Evolutionary conservation across 176 grass and related monocot species (phyloP).

Genomic region (Oryza rufipogon): DNA sequence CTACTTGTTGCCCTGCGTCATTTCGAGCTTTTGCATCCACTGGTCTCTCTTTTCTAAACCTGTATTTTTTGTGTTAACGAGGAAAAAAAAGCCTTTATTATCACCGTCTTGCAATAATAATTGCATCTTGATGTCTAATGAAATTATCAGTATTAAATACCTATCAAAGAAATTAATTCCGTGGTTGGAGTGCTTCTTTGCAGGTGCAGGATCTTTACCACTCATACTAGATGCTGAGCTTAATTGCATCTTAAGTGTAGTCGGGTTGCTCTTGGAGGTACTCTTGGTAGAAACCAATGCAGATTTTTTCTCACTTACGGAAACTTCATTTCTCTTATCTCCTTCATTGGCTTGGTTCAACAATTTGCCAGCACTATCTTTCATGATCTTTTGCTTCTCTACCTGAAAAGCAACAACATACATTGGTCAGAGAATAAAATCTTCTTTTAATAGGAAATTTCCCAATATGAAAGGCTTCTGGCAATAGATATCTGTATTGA

Average conservation of each 20-base stretch:
- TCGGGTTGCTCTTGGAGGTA: conserved; percentile 41
- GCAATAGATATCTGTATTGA: not conserved
- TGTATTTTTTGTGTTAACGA: conserved; percentile 44
- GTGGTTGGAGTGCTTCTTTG: conserved; percentile 53
- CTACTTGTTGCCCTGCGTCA: conserved; percentile 42
- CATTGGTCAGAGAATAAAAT: conserved; percentile 27
- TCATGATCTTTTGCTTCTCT: conserved; percentile 83
- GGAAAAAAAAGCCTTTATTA: conserved; percentile 25
- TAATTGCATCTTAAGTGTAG: conserved; percentile 36
- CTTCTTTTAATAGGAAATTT: conserved; percentile 27
- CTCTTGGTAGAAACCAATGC: conserved; percentile 36
- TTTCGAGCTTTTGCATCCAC: conserved; percentile 39
- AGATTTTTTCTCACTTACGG: conserved; percentile 41
- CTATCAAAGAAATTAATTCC: conserved; percentile 78
- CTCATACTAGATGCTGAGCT: conserved; percentile 38
- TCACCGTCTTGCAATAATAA: conserved; percentile 26
- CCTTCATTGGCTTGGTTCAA: conserved; percentile 42
- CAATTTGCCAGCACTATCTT: conserved; percentile 60
- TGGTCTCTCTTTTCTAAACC: conserved; percentile 76
- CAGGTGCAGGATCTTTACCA: conserved; percentile 41
- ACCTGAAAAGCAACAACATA: conserved; percentile 53
- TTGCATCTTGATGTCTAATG: conserved; percentile 9
- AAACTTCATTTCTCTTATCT: conserved; percentile 26
- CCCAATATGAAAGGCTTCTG: conserved; percentile 1
- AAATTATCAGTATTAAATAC: conserved; percentile 39